Evolutionary conservation across 768 basidiomycete genomes (phyloP).

Genomic region (Lepiota brunneoincarnata): DNA sequence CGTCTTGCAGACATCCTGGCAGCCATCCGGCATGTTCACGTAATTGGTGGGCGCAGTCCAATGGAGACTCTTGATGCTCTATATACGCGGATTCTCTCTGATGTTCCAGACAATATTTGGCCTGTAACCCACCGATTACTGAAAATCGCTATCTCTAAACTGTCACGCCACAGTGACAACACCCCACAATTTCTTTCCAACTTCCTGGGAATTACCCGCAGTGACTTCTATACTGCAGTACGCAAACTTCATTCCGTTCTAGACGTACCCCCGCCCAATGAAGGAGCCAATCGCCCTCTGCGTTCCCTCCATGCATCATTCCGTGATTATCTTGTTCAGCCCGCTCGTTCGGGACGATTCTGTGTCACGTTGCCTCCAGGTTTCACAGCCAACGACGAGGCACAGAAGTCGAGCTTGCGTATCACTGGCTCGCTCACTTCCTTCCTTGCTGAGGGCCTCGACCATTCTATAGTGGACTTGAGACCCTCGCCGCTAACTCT

Average conservation of each 20-base stretch:
- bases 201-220: not conserved
- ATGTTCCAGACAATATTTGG: not conserved
- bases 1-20: not conserved
- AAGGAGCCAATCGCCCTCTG: not conserved
- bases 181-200: not conserved
- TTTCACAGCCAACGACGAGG: too few species aligned
- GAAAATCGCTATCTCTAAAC: not conserved
- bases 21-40: not conserved
- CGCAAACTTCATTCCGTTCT: not conserved
- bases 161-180: too few species aligned
- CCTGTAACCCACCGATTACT: not conserved
- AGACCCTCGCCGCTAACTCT: too few species aligned
- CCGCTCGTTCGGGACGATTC: too few species aligned
- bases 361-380: too few species aligned
- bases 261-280: not conserved
- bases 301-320: too few species aligned
- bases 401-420: too few species aligned
- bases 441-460: too few species aligned
- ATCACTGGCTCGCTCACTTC: too few species aligned
- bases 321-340: too few species aligned
- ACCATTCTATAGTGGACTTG: too few species aligned
- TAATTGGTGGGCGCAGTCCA: not conserved
- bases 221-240: not conserved
- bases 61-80: slow-evolving; percentile 8
- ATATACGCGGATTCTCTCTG: slow-evolving; percentile 2